A percentile compares a stretch with the other conserved stretches of the same genome.
Evolutionary conservation across 305 asterid species (phyloP).

Genomic region (Solanum hybrid): DNA sequence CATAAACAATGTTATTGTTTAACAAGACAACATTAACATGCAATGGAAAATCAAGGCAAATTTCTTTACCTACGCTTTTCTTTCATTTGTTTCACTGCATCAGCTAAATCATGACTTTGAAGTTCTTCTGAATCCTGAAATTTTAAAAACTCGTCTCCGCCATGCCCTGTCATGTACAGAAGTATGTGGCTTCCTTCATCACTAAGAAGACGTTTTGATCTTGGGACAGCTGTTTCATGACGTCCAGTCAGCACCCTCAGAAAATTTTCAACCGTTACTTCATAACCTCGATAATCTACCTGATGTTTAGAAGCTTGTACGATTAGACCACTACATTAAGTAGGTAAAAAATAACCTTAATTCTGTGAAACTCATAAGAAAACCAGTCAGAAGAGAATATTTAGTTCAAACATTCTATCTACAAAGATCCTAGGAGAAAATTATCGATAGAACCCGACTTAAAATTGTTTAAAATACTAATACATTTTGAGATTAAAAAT

Average conservation of each 20-base stretch:
- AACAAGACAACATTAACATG: not conserved
- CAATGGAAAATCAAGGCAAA: not conserved
- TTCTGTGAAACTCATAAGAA: not conserved
- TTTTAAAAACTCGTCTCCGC: constrained; percentile 93
- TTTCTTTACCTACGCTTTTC: constrained; percentile 73
- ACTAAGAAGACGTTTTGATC: constrained; percentile 95
- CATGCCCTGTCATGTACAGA: constrained; percentile 97
- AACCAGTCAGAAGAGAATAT: not conserved
- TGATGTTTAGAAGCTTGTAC: constrained; percentile 26
- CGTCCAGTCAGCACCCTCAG: constrained; percentile 88
- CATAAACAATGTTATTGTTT: not conserved
- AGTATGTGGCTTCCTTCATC: constrained; percentile 98
- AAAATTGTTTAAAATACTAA: not conserved
- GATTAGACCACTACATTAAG: not conserved
- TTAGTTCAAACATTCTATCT: not conserved
- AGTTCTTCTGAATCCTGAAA: constrained; percentile 99
- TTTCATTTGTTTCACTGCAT: constrained; percentile 99
- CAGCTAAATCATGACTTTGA: constrained; percentile 97
- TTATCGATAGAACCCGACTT: not conserved
- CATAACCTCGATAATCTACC: constrained; percentile 99
- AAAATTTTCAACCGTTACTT: constrained; percentile 88
- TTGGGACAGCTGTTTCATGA: constrained; percentile 84
- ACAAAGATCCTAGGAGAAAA: not conserved
- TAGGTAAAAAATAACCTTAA: not conserved
- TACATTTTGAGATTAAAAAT: not conserved